Conservation (phyloP, 2,329 filamentous ascomycete species). For the Fusarium haematococcum region DNA sequence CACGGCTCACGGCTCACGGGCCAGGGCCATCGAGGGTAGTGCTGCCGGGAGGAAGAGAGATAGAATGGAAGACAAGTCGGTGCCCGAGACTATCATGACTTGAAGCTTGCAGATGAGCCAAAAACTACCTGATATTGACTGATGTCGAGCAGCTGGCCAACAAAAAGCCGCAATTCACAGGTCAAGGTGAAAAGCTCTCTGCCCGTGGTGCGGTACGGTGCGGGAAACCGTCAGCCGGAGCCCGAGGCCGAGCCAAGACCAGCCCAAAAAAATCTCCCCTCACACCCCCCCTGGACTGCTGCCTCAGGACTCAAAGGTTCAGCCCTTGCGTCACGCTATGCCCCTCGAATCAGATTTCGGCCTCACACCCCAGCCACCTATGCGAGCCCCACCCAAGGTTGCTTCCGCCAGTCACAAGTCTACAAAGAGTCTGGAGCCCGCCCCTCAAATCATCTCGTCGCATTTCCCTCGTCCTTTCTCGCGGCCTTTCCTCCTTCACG, state of each 20-base stretch:
- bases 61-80: not conserved
- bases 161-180: constrained; percentile 4
- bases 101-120: not conserved
- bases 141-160: not conserved
- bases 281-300: not conserved
- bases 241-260: not conserved
- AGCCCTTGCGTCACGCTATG: constrained; percentile 46
- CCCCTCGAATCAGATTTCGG: constrained; percentile 48
- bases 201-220: not conserved
- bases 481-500: constrained; percentile 54
- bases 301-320: constrained; percentile 22
- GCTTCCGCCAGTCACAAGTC: constrained; percentile 64
- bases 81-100: not conserved
- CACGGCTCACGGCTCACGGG: not conserved
- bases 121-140: constrained; percentile 7
- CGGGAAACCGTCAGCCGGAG: not conserved
- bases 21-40: not conserved
- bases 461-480: constrained; percentile 56
- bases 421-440: constrained; percentile 56
- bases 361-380: constrained; percentile 40
- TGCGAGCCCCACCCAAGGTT: constrained; percentile 53
- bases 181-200: not conserved
- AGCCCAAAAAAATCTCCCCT: not conserved
- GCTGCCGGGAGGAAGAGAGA: not conserved
- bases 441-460: constrained; percentile 66